Base-by-base conservation (phyloP, 1,284 basidiomycete genomes). In the Puccinia polysora region DNA sequence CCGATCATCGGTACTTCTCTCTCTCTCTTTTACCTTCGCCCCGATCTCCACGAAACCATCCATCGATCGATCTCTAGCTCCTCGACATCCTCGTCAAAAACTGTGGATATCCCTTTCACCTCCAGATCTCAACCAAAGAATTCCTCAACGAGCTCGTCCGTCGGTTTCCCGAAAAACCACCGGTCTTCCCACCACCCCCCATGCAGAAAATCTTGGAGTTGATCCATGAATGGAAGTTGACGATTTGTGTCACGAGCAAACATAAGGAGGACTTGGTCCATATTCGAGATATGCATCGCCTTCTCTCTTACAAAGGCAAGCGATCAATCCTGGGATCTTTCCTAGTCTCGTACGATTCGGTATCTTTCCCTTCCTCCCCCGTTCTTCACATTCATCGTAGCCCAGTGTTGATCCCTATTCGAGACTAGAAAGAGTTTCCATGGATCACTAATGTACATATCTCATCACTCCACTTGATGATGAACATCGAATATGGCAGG, bases 121-220 rank as follows among this genome's bases (percentile, higher is more conserved):
- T 99, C 28, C 95, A 98, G 81, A 90, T 98, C 76, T 85, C 90
- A n/a, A 98, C 96, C 28, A 98, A 99, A 80, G 96, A 97, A 79
- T 99, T 98, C 78, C 84, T 98, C 23, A 98, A 99, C 81, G 95
- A 97, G 81, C 89, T 99, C 78, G 96, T 99, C 30, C 88, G 94
- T 55, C 86, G 95, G 74, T 98, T 99, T 80, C 96, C 96, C 8
- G 96, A 99, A 81, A 86, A 95, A 50, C 95, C 95, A 2, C 95
- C 96, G 0, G 89, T 91, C 8, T 94, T 96, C 79, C 91, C 91
- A 0, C 90, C 91, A 5, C 88, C 92, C 15, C 89, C 96, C 75
- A 97, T 97, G 93, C 87, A 87, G 10, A 86, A 90, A 76, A 95
- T 97, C 76, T 83, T 99, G 32, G 93, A 97, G 77, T 85, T 96